Percentiles rank a stretch among this genome's conserved stretches.
phyloP scores from a whole-genome alignment of 169 alveolate species.

The Babesia ovis region DNA sequence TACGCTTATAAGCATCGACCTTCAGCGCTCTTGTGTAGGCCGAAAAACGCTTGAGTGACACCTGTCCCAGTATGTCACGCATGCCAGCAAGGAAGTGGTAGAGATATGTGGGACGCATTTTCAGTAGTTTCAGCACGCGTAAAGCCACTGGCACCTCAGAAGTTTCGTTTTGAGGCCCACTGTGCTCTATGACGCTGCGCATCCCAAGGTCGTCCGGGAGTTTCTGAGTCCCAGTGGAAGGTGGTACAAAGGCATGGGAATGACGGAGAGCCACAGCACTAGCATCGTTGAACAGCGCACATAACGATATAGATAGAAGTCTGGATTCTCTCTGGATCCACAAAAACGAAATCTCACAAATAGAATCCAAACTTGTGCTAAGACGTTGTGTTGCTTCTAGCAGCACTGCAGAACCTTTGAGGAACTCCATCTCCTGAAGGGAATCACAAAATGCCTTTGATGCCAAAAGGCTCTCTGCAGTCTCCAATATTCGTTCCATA shows the following conservation, averaged over 20 bases:
- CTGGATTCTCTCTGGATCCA: conserved; percentile 29
- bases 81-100: conserved; percentile 39
- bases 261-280: conserved; percentile 24
- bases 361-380: conserved; percentile 1
- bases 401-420: conserved; percentile 22
- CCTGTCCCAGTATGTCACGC: conserved; percentile 38
- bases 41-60: conserved; percentile 24
- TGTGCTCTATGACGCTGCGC: not conserved
- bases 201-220: conserved; percentile 1
- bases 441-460: conserved; percentile 40
- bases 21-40: conserved; percentile 14
- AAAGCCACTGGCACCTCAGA: conserved; percentile 1
- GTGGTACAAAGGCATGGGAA: conserved; percentile 31
- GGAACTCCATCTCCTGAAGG: conserved; percentile 26
- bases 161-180: not conserved
- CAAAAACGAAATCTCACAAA: conserved; percentile 19
- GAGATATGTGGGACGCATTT: conserved; percentile 27
- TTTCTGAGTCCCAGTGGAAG: not conserved
- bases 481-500: conserved; percentile 13
- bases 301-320: not conserved
- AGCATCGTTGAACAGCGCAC: conserved; percentile 21
- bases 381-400: conserved; percentile 31
- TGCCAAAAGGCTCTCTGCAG: conserved; percentile 28
- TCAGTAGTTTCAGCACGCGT: conserved; percentile 18
- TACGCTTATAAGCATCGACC: conserved; percentile 12